Evolutionary conservation across 1,284 basidiomycete species (phyloP).

Genomic region (Salmacisia buchloeana): DNA sequence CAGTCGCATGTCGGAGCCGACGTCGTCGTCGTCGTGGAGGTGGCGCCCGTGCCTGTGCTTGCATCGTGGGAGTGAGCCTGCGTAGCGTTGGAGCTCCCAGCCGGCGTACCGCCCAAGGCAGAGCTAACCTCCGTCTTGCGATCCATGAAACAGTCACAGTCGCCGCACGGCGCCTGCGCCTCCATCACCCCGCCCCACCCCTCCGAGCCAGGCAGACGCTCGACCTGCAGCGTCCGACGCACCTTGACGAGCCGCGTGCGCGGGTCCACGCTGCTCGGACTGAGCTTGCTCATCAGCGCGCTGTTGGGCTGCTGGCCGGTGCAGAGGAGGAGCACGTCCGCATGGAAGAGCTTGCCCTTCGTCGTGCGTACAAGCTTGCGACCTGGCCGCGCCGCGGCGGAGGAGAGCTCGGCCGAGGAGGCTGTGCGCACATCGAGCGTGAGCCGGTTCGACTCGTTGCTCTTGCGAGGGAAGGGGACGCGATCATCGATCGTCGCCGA

Average conservation of each 20-base stretch:
- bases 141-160: conserved; percentile 49
- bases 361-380: conserved; percentile 44
- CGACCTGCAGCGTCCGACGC: conserved; percentile 40
- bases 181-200: conserved; percentile 19
- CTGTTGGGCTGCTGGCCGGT: conserved; percentile 49
- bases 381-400: conserved; percentile 8
- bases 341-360: conserved; percentile 37
- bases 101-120: too few species aligned
- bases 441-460: neutral
- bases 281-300: conserved; percentile 39
- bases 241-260: conserved; percentile 38
- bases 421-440: neutral
- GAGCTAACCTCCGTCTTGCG: too few species aligned
- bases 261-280: conserved; percentile 40
- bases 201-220: conserved; percentile 21
- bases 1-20: neutral
- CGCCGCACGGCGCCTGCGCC: conserved; percentile 39
- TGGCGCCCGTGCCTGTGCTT: too few species aligned
- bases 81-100: too few species aligned
- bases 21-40: too few species aligned
- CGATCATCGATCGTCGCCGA: conserved; percentile 13
- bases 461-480: neutral
- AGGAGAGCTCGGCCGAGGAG: neutral
- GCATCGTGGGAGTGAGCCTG: too few species aligned
- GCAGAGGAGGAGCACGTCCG: conserved; percentile 46